These are phyloP conservation scores for Colletotrichum incanum DNA, from an alignment of 2,329 filamentous ascomycete genomes.

Conservation along the genomic window DNA sequence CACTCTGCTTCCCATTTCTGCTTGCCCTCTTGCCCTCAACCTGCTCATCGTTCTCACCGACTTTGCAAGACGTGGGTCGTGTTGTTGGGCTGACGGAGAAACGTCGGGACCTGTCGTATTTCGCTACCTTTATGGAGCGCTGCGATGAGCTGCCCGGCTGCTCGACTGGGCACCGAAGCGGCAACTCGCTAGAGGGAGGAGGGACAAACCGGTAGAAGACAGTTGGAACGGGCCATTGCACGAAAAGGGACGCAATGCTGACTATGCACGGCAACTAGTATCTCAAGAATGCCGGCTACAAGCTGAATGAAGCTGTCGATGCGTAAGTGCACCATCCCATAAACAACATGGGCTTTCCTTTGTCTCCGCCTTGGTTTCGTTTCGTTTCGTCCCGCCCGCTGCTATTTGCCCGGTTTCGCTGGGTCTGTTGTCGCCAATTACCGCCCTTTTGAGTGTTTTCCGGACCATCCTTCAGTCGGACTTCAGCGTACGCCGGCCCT, in stretches of 20 bases:
- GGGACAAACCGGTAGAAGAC: conserved; percentile 6
- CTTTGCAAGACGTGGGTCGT: conserved; percentile 9
- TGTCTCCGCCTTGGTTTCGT: conserved; percentile 16
- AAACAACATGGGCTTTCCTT: conserved; percentile 43
- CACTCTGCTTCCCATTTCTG: conserved; percentile 2
- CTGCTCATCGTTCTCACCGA: conserved; percentile 12
- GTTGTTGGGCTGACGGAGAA: conserved; percentile 20
- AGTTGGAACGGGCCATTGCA: neutral
- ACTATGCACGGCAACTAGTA: conserved; percentile 54
- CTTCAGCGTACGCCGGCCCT: conserved; percentile 43
- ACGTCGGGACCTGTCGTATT: conserved; percentile 23
- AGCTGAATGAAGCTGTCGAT: conserved; percentile 69
- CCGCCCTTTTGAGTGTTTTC: conserved; percentile 29
- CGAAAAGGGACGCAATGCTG: conserved; percentile 31
- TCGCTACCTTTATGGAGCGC: conserved; percentile 20
- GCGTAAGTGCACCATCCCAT: conserved; percentile 63
- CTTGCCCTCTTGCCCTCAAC: neutral
- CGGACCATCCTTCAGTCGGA: conserved; percentile 36
- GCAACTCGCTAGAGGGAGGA: conserved; percentile 16
- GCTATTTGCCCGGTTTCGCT: conserved; percentile 10
- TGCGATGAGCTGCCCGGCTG: neutral
- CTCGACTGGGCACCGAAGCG: conserved; percentile 20
- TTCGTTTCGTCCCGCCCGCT: conserved; percentile 11
- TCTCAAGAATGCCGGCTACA: conserved; percentile 65
- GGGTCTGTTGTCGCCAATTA: conserved; percentile 14